Evolutionary conservation across 2,329 filamentous ascomycete genomes (phyloP), one percentile per base, ranked within the genome.

Genomic region (Coleophoma eucalyptorum): DNA sequence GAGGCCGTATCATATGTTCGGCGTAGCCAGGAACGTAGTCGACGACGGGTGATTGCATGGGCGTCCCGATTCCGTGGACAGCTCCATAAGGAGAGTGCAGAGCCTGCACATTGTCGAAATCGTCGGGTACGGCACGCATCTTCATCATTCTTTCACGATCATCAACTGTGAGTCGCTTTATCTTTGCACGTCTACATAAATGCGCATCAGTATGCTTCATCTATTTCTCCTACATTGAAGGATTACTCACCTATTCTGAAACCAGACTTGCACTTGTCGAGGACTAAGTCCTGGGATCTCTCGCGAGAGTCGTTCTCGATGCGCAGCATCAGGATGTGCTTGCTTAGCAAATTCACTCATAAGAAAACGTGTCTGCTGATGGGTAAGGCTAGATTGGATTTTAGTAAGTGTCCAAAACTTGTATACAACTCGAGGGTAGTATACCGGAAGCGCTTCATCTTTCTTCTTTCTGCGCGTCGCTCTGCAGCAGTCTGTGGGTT

Each of bases 261-360:
- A 97, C 93, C 92, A 97, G 46, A 97, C 92, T 69, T 97, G 92
- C 20, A 97, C 93, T 67, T 97, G 92, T 54, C 92, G 83, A 35
- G 92, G 90, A 62, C 89, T 96, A 45, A 97, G 72, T 1, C 92
- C 93, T 32, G 93, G 92, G 43, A 97, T 97, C 67, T 97, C 90
- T 56, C 87, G 78, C 4, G 92, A 93, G 35, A 97, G 76, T 43
- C 90, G 80, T 67, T 96, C 92, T 55, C 92, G 80, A 68, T 96
- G 91, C 43, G 89, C 89, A 38, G 92, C 92, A 71, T 97, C 92
- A 7, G 92, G 92, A 66, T 97, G 92, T 20, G 92, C 90, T 66
- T 97, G 91, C 62, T 94, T 91, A 51, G 91, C 89, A 64, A 97
- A 97, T 67, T 97, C 92, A 70, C 90, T 96, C 90, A 96, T 96